Evolutionary conservation across 495 filamentous ascomycete species (phyloP).

Genomic region (Letharia lupina): DNA sequence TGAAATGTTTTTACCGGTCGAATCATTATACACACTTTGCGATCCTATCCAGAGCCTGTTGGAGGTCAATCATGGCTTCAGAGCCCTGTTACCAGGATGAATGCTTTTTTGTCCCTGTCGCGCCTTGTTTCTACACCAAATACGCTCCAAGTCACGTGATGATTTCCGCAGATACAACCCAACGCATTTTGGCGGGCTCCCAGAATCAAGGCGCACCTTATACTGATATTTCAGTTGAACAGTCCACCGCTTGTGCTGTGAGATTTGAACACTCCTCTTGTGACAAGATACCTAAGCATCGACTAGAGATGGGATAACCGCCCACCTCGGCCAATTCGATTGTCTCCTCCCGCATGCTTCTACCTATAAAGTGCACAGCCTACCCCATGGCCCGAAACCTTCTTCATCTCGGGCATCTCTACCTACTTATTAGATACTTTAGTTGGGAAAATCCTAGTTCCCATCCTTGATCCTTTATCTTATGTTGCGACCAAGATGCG

Average conservation of each 20-base stretch:
- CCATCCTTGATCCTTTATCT: neutral
- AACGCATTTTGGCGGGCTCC: neutral
- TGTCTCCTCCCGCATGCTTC: neutral
- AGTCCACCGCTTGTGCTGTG: neutral
- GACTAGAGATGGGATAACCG: slow-evolving; percentile 8
- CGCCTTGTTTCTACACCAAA: neutral
- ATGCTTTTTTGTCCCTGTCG: neutral
- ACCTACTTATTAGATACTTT: neutral
- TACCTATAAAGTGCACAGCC: slow-evolving; percentile 14
- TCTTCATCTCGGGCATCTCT: slow-evolving; percentile 6
- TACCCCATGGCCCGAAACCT: slow-evolving; percentile 13
- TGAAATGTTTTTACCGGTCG: too few relatives aligned
- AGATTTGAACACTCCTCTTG: neutral
- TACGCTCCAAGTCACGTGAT: neutral
- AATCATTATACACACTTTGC: neutral
- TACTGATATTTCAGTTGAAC: neutral
- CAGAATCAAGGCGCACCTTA: too few relatives aligned
- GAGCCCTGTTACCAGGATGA: neutral
- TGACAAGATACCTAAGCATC: neutral
- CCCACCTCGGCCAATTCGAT: slow-evolving; percentile 3
- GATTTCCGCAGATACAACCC: neutral
- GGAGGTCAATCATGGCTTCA: neutral
- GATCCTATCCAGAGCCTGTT: neutral
- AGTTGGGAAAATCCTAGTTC: neutral
- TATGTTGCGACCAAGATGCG: neutral